phyloP scores from a whole-genome alignment of 352 stramenopile genomes.

The Pythium myriotylum region DNA sequence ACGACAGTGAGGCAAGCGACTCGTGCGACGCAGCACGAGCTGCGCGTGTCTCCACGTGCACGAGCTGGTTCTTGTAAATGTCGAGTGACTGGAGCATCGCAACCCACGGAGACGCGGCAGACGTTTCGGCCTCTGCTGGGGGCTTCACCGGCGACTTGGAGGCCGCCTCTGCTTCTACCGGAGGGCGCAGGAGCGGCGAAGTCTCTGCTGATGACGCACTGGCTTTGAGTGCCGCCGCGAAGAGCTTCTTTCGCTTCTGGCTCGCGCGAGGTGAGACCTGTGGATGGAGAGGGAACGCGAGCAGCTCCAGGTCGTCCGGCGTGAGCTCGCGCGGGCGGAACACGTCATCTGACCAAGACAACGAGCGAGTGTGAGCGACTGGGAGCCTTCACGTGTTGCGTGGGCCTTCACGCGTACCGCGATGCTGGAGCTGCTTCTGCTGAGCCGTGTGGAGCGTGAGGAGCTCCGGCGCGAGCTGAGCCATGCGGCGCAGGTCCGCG shows the following conservation, averaged over 20 bases:
- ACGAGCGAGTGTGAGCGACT: no score
- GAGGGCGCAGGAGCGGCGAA: not conserved
- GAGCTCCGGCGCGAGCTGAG: slow-evolving; percentile 48
- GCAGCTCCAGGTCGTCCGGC: slow-evolving; percentile 40
- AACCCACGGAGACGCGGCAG: slow-evolving; percentile 36
- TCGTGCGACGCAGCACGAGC: slow-evolving; percentile 48
- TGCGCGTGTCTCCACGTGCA: slow-evolving; percentile 69
- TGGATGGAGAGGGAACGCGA: slow-evolving; percentile 62
- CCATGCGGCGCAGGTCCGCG: slow-evolving; percentile 44
- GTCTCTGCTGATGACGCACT: slow-evolving; percentile 6
- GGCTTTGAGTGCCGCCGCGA: slow-evolving; percentile 45
- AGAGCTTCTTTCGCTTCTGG: slow-evolving; percentile 56
- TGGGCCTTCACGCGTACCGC: slow-evolving; percentile 26
- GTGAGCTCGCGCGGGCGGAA: slow-evolving; percentile 20
- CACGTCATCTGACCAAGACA: slow-evolving; percentile 27
- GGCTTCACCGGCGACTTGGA: not conserved
- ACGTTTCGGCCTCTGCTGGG: not conserved
- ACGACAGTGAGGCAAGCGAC: slow-evolving; percentile 34
- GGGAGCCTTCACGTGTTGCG: no score
- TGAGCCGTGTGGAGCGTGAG: slow-evolving; percentile 38
- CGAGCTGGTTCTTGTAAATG: slow-evolving; percentile 77
- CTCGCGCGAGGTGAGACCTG: slow-evolving; percentile 65
- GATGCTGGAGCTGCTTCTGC: slow-evolving; percentile 34
- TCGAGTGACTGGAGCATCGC: slow-evolving; percentile 52
- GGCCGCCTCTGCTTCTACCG: not conserved